Evolutionary conservation across 2,329 filamentous ascomycete genomes (phyloP).

Genomic region (Didymella pinodella): DNA sequence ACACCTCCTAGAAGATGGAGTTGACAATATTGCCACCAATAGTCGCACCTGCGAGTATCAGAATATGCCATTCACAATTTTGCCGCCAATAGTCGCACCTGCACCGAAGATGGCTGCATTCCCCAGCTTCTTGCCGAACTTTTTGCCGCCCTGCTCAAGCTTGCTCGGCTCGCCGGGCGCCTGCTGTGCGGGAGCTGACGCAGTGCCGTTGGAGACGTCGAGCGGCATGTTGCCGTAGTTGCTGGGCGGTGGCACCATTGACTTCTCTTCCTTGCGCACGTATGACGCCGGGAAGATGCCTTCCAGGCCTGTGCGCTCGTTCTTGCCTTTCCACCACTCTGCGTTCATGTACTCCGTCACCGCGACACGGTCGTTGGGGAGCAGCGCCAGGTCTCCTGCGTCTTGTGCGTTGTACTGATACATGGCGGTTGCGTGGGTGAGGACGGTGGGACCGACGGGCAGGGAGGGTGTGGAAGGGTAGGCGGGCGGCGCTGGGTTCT

Average conservation of each 20-base stretch:
- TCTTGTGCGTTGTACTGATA: constrained; percentile 85
- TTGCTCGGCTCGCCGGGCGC: constrained; percentile 65
- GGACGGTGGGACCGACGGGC: constrained; percentile 60
- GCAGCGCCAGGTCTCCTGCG: constrained; percentile 80
- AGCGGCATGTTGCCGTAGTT: constrained; percentile 78
- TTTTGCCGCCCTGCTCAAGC: constrained; percentile 81
- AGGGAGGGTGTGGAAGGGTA: constrained; percentile 58
- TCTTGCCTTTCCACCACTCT: constrained; percentile 95
- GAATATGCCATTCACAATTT: constrained; percentile 68
- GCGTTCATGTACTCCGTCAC: constrained; percentile 94
- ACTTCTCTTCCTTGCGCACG: constrained; percentile 74
- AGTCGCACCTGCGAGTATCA: constrained; percentile 77
- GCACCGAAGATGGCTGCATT: constrained; percentile 89
- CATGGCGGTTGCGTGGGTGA: constrained; percentile 79
- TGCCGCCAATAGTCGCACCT: constrained; percentile 87
- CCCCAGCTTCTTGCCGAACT: constrained; percentile 94
- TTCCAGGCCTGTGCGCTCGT: constrained; percentile 80
- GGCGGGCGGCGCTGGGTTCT: constrained; percentile 52
- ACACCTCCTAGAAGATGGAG: constrained; percentile 30
- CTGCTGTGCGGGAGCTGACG: constrained; percentile 14
- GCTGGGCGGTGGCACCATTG: constrained; percentile 58
- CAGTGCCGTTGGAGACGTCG: constrained; percentile 70
- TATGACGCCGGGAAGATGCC: constrained; percentile 97
- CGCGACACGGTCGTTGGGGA: constrained; percentile 79
- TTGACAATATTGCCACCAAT: constrained; percentile 85